These are phyloP conservation scores for Termitomyces sp. DNA, from an alignment of 768 basidiomycete species.

Conservation along the genomic window DNA sequence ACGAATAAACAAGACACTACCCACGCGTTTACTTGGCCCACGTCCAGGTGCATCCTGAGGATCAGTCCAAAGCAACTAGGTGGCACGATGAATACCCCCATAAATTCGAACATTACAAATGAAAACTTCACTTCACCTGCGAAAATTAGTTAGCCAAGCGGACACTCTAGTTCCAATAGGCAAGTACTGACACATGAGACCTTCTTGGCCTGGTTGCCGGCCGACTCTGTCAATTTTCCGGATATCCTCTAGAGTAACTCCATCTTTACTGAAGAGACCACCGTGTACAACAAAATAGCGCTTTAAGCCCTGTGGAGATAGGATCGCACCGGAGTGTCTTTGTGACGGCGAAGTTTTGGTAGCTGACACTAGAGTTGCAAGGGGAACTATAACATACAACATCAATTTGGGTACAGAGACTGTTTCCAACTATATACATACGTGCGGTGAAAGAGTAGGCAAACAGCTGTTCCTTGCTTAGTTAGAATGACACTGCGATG, in stretches of 20 bases:
- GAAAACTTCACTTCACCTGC: slow-evolving; percentile 54
- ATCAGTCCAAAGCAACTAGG: slow-evolving; percentile 90
- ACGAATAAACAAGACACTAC: slow-evolving; percentile 19
- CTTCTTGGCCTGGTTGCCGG: slow-evolving; percentile 89
- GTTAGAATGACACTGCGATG: background rate
- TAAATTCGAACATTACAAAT: background rate
- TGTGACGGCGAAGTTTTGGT: slow-evolving; percentile 49
- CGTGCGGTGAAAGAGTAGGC: slow-evolving; percentile 89
- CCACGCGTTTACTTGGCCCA: slow-evolving; percentile 91
- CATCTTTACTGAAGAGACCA: slow-evolving; percentile 92
- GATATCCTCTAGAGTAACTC: slow-evolving; percentile 91
- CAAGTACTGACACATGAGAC: slow-evolving; percentile 79
- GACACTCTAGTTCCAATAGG: background rate
- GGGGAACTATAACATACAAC: slow-evolving; percentile 56
- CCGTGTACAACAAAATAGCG: slow-evolving; percentile 96
- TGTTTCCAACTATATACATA: slow-evolving; percentile 31
- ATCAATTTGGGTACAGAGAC: background rate
- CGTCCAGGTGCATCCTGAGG: slow-evolving; percentile 86
- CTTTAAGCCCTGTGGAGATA: slow-evolving; percentile 77
- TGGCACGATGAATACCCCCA: background rate
- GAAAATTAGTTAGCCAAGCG: slow-evolving; percentile 10
- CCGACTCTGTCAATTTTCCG: slow-evolving; percentile 84
- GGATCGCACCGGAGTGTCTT: slow-evolving; percentile 47
- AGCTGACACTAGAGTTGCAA: slow-evolving; percentile 80
- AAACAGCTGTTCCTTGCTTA: slow-evolving; percentile 54